These are phyloP conservation scores for Xerocomellus amylosporus DNA, from an alignment of 768 basidiomycete species.

Conservation along the genomic window DNA sequence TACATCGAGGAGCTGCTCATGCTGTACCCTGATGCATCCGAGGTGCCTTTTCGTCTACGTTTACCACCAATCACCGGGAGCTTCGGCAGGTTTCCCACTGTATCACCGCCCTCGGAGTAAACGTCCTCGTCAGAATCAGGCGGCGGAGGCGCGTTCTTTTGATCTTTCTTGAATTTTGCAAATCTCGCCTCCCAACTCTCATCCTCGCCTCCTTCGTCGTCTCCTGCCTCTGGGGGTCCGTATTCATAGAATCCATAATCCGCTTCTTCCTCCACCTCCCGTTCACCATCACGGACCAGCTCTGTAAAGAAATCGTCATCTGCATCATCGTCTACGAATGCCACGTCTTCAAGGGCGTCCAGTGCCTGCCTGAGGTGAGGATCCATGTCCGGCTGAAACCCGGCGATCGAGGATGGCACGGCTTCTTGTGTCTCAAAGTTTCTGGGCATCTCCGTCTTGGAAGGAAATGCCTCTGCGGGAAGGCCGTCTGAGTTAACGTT, in stretches of 20 bases:
- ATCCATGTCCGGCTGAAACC: slow-evolving; percentile 95
- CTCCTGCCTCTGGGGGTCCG: slow-evolving; percentile 21
- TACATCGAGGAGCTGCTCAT: slow-evolving; percentile 98
- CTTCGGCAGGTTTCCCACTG: slow-evolving; percentile 68
- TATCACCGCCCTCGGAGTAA: slow-evolving; percentile 75
- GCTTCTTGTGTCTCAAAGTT: slow-evolving; percentile 75
- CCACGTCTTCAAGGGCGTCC: slow-evolving; percentile 94
- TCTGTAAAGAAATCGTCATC: slow-evolving; percentile 77
- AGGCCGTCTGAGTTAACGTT: slow-evolving; percentile 48
- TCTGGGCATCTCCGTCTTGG: slow-evolving; percentile 66
- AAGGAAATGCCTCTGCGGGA: slow-evolving; percentile 71
- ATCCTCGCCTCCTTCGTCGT: slow-evolving; percentile 26
- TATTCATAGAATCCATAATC: slow-evolving; percentile 68
- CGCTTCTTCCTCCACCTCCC: slow-evolving; percentile 54
- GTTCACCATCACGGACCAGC: slow-evolving; percentile 70
- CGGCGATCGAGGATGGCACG: slow-evolving; percentile 78
- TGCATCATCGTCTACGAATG: slow-evolving; percentile 77
- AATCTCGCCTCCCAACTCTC: slow-evolving; percentile 79
- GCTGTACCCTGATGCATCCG: slow-evolving; percentile 90
- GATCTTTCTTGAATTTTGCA: slow-evolving; percentile 68
- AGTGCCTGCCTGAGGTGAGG: slow-evolving; percentile 89
- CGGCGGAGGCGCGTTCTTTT: slow-evolving; percentile 24
- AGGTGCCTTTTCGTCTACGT: slow-evolving; percentile 67
- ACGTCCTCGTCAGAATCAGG: slow-evolving; percentile 50
- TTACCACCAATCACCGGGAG: slow-evolving; percentile 80